phyloP scores from a whole-genome alignment of 2,329 filamentous ascomycete species.

The Elsinoe ampelina region DNA sequence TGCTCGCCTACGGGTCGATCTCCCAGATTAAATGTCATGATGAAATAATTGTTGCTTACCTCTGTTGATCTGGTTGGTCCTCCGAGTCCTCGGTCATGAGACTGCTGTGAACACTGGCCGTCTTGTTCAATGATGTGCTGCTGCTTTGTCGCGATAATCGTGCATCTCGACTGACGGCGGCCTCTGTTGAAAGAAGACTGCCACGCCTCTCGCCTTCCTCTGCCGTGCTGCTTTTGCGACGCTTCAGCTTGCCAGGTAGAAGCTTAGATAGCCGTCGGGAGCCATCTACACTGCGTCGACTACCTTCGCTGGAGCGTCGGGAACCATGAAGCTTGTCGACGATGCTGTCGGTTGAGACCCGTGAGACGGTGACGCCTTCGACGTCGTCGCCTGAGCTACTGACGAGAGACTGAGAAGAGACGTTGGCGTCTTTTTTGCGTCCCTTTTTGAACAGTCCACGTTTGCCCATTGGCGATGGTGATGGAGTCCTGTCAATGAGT shows the following conservation, averaged over 20 bases:
- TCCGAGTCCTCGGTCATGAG: slow-evolving; percentile 45
- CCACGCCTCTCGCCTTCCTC: slow-evolving; percentile 13
- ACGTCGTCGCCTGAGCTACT: slow-evolving; percentile 22
- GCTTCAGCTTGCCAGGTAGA: slow-evolving; percentile 39
- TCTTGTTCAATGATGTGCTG: slow-evolving; percentile 10
- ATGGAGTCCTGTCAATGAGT: slow-evolving; percentile 4
- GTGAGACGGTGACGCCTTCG: slow-evolving; percentile 21
- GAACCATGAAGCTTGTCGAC: slow-evolving; percentile 32
- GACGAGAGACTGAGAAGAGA: slow-evolving; percentile 24
- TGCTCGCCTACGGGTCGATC: neutral
- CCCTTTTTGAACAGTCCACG: slow-evolving; percentile 22
- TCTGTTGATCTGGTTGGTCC: slow-evolving; percentile 19
- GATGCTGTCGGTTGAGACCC: slow-evolving; percentile 30
- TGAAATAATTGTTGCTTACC: slow-evolving; percentile 32
- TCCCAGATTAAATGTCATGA: neutral
- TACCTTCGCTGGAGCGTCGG: slow-evolving; percentile 31
- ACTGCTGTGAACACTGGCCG: slow-evolving; percentile 39
- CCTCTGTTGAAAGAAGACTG: slow-evolving; percentile 5
- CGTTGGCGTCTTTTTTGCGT: slow-evolving; percentile 21
- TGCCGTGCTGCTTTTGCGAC: slow-evolving; percentile 23
- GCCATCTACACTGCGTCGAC: slow-evolving; percentile 31
- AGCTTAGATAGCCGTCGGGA: slow-evolving; percentile 44
- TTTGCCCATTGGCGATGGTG: slow-evolving; percentile 19
- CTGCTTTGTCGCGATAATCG: neutral
- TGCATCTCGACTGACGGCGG: slow-evolving; percentile 1